phyloP scores from a whole-genome alignment of 2,329 filamentous ascomycete genomes.

The Ophiosphaerella herpotricha region DNA sequence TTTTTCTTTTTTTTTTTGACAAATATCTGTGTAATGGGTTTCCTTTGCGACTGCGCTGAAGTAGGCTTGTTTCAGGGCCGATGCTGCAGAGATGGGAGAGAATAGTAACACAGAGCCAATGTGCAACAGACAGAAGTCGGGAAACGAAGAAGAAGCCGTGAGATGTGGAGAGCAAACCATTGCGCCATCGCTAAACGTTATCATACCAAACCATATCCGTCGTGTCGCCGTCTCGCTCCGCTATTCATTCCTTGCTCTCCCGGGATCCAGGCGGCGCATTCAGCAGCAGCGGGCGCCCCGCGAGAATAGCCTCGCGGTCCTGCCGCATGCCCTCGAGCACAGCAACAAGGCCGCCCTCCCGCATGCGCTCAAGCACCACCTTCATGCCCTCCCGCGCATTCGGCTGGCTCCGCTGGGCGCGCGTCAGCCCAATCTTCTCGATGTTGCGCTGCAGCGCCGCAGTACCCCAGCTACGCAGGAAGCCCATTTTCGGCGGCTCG shows the following conservation, averaged over 20 bases:
- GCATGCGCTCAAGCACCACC: conserved; percentile 74
- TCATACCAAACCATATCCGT: conserved; percentile 16
- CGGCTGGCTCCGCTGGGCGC: conserved; percentile 76
- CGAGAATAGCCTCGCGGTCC: conserved; percentile 56
- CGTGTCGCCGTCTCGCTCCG: background rate
- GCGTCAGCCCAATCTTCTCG: conserved; percentile 75
- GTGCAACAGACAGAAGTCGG: conserved; percentile 8
- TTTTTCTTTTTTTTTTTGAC: no score
- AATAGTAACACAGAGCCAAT: conserved; percentile 27
- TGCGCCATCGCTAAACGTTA: conserved; percentile 40
- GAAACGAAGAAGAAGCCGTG: conserved; percentile 8
- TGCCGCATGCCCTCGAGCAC: conserved; percentile 73
- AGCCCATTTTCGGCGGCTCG: conserved; percentile 58
- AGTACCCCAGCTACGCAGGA: conserved; percentile 67
- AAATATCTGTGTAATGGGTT: no score
- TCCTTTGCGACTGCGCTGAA: no score
- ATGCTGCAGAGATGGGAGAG: background rate
- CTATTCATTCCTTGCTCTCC: conserved; percentile 20
- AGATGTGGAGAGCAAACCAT: conserved; percentile 18
- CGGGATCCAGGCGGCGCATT: conserved; percentile 15
- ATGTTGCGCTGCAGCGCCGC: conserved; percentile 78
- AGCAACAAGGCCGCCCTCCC: conserved; percentile 67
- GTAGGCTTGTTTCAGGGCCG: no score
- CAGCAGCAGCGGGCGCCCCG: conserved; percentile 25
- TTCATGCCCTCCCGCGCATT: conserved; percentile 85